Evolutionary conservation across 129 eudicot genomes (phyloP), one percentile per base, ranked within the genome.

Genomic region (Rutidosis leptorrhynchoides): DNA sequence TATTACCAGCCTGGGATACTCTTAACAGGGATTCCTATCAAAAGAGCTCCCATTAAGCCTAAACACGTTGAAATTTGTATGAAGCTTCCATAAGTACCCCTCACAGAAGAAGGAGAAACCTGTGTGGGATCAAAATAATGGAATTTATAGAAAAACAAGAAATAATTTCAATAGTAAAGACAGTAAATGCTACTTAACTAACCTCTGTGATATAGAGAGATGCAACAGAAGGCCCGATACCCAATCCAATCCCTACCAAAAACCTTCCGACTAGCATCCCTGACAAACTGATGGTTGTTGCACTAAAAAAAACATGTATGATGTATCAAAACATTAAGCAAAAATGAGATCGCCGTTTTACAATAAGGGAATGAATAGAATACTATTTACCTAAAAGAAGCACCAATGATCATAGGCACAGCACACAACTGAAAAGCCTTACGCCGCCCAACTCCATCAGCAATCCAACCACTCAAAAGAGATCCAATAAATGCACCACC

Each of bases 61-160:
- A 84, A 83, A 74, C 99, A 93, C 28, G 95, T 85, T 51, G 99
- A 92, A 71, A 93, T 86, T 73, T 93, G 99, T 67, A 93, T 93
- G 74, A 93, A 88, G 85, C 99, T 93, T 24, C 99, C 99, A 70
- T 88, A 93, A 43, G 99, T 86, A 64, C 99, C 99, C 80, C 99
- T 88, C 64, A 93, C 96, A 46, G 80, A 78, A 25, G 99, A 81
- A 68, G 99, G 99, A 48, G 99, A 93, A 64, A 93, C 78, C 99
- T 93, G 46, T 12, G 16, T 4, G 1, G 46, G 46, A 40, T 40
- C 46, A 40, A 40, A 11, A 40, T 16, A 5, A 40, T 2, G 46
- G 46, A 40, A 40, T 40, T 2, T 1, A 40, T 40, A 40, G n/a
- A 40, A 0, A 40, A 40, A 3, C 46, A 40, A 3, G 46, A 15